Conservation (phyloP, 23 red algal species). For the Gracilaria caudata region DNA sequence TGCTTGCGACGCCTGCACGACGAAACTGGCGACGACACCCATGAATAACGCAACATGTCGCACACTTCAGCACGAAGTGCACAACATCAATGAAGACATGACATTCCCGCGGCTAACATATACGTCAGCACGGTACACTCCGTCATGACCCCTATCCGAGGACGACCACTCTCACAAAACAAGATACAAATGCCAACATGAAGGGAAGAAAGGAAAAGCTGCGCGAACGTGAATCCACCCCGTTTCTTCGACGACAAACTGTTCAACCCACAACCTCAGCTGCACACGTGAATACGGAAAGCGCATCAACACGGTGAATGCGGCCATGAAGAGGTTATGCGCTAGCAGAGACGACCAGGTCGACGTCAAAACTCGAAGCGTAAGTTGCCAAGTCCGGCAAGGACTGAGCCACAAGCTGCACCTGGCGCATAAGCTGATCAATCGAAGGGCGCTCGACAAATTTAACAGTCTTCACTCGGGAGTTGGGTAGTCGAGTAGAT, state of each 20-base stretch:
- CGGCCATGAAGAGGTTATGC: not conserved
- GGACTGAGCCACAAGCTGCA: conserved; percentile 73
- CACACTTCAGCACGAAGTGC: not conserved
- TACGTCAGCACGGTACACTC: not conserved
- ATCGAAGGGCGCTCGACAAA: conserved; percentile 91
- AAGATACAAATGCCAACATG: conserved; percentile 10
- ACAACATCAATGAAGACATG: not conserved
- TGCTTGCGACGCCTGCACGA: not conserved
- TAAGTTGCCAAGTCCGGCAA: conserved; percentile 68
- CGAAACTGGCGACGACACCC: not conserved
- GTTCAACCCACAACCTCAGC: not conserved
- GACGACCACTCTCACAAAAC: not conserved
- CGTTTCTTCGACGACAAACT: conserved; percentile 20
- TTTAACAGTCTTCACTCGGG: conserved; percentile 94
- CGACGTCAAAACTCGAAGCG: conserved; percentile 59
- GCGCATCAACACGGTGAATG: not conserved
- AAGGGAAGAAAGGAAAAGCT: not conserved
- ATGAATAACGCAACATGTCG: not conserved
- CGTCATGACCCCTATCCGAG: not conserved
- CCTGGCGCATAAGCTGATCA: conserved; percentile 85
- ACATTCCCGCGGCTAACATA: not conserved
- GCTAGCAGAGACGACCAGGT: conserved; percentile 66
- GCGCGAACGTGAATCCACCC: not conserved
- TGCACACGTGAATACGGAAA: not conserved
- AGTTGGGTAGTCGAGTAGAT: conserved; percentile 53